Evolutionary conservation across 805 yeast genomes (phyloP), one percentile per base, ranked within the genome.

Genomic region (Candida corydali): DNA sequence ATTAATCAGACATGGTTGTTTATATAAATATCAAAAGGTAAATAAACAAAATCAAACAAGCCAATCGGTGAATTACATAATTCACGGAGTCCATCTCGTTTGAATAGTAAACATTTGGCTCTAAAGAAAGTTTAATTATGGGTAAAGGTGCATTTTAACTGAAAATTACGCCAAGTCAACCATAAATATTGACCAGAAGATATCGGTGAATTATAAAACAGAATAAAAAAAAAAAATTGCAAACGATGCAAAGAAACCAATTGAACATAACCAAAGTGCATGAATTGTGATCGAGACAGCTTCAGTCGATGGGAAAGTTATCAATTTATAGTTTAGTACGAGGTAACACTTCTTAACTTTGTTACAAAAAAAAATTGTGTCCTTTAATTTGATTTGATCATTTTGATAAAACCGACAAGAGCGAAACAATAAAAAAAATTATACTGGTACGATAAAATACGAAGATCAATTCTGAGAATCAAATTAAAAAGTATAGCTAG

Each of bases 161-260:
- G n/a, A n/a, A n/a, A n/a, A n/a, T n/a, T n/a, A 20, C 18, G 32
- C 32, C 32, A 29, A 29, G 32, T 18, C 18, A 4, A 5, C 8
- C 9, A 20, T 7, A 7, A 20, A 20, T 9, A 7, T 12, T 19
- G 5, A 14, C 3, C 18, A 18, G 25, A 29, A 29, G 32, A 29
- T 29, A 29, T 29, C 32, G 32, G 32, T 29, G 8, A 12, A 29
- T n/a, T n/a, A n/a, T n/a, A n/a, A n/a, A n/a, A n/a, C n/a, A n/a
- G n/a, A n/a, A n/a, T n/a, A n/a, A n/a, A n/a, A n/a, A n/a, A n/a
- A n/a, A n/a, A n/a, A n/a, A n/a, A n/a, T n/a, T n/a, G n/a, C n/a
- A n/a, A n/a, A n/a, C n/a, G n/a, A n/a, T n/a, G n/a, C n/a, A n/a
- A n/a, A n/a, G n/a, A n/a, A n/a, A n/a, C n/a, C n/a, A n/a, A n/a